Evolutionary conservation across 2,329 filamentous ascomycete species (phyloP).

Genomic region (Penicillium decumbens): DNA sequence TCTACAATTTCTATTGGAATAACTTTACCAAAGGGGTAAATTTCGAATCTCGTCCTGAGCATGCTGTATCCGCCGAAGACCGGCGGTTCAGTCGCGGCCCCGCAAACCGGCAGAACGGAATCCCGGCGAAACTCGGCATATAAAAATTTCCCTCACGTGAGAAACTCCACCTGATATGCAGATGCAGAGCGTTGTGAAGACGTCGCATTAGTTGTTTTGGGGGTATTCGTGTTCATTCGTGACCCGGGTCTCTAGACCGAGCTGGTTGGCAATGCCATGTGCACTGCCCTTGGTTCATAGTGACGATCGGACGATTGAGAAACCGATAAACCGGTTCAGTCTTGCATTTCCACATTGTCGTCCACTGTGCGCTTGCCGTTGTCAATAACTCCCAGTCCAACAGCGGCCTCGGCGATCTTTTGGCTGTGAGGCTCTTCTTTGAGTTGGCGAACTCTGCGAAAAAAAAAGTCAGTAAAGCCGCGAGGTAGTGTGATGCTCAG

Average conservation of each 20-base stretch:
- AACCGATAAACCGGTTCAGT: slow-evolving; percentile 16
- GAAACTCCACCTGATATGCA: slow-evolving; percentile 11
- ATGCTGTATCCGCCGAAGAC: slow-evolving; percentile 22
- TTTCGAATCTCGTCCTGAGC: slow-evolving; percentile 26
- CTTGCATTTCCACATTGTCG: slow-evolving; percentile 42
- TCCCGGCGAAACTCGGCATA: slow-evolving; percentile 31
- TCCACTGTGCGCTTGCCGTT: slow-evolving; percentile 51
- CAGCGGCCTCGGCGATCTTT: slow-evolving; percentile 75
- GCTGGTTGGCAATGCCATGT: not conserved
- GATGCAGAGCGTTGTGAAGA: not conserved
- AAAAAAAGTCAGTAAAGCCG: slow-evolving; percentile 9
- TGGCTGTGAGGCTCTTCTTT: slow-evolving; percentile 82
- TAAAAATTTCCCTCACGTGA: slow-evolving; percentile 24
- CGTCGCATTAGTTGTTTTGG: not conserved
- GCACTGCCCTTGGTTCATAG: not conserved
- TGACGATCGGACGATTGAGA: not conserved
- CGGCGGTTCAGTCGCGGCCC: slow-evolving; percentile 25
- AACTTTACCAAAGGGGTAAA: slow-evolving; percentile 22
- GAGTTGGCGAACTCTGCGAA: slow-evolving; percentile 68
- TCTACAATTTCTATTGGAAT: slow-evolving; percentile 26
- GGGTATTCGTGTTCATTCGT: not conserved
- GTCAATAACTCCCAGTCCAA: slow-evolving; percentile 62
- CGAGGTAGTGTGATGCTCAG: slow-evolving; percentile 3
- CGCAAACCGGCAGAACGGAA: slow-evolving; percentile 27
- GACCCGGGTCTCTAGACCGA: not conserved